phyloP scores from a whole-genome alignment of 768 basidiomycete species.

The Tephrocybe sp. region DNA sequence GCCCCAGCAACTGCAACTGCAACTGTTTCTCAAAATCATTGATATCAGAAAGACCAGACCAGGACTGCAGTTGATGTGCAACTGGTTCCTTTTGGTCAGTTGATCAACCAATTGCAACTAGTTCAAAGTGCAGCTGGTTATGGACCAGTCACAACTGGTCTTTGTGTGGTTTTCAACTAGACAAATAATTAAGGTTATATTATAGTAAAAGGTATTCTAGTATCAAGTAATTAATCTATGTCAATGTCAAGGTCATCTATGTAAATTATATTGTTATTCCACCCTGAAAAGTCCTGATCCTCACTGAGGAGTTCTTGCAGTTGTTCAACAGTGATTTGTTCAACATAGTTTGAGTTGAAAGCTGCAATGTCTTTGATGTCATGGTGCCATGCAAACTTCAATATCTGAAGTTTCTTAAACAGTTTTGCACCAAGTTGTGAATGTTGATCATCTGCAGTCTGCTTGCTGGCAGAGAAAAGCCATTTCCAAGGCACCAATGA shows the following conservation, averaged over 20 bases:
- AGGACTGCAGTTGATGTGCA: background rate
- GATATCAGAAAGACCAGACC: background rate
- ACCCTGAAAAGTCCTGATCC: background rate
- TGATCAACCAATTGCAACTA: background rate
- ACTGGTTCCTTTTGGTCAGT: background rate
- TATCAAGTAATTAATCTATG: background rate
- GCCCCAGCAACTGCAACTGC: background rate
- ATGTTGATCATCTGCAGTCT: background rate
- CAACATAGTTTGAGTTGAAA: conserved; percentile 25
- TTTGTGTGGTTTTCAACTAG: background rate
- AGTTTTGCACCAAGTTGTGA: conserved; percentile 1
- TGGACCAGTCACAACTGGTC: background rate
- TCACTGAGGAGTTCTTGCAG: background rate
- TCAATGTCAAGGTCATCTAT: background rate
- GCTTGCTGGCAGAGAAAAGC: conserved; percentile 16
- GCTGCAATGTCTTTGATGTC: conserved; percentile 45
- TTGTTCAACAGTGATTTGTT: conserved; percentile 1
- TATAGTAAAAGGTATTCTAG: background rate
- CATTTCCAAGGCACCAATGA: conserved; percentile 23
- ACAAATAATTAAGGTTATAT: background rate
- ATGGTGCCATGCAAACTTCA: conserved; percentile 14
- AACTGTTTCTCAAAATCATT: background rate
- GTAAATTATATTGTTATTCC: background rate
- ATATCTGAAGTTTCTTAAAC: conserved; percentile 9
- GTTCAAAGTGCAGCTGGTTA: background rate